phyloP scores from a whole-genome alignment of 208 protist genomes.

The Acanthamoeba royreba region DNA sequence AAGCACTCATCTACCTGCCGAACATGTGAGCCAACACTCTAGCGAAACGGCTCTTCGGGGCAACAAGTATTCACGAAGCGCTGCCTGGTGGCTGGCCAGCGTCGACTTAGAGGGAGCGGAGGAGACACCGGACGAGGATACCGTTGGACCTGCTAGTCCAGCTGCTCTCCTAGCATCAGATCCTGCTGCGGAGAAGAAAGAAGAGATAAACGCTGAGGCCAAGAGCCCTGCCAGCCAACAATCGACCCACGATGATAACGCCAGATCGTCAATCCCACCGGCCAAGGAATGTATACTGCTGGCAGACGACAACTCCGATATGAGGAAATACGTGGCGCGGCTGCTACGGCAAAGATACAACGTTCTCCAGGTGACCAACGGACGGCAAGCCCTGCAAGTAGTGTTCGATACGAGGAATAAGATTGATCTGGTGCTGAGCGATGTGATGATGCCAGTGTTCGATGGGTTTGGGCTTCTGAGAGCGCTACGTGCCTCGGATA shows the following conservation, averaged over 20 bases:
- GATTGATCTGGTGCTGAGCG: conserved; percentile 19
- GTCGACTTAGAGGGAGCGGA: neutral
- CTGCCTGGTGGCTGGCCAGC: neutral
- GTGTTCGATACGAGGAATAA: too few species aligned
- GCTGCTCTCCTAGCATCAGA: too few species aligned
- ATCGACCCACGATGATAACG: neutral
- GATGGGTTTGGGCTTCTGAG: neutral
- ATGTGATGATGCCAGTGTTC: conserved; percentile 38
- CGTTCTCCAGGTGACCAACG: too few species aligned
- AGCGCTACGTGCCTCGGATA: neutral
- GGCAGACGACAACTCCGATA: neutral
- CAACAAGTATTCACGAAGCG: neutral
- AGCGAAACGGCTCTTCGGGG: neutral
- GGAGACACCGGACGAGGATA: too few species aligned
- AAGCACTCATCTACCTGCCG: neutral
- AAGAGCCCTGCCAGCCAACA: too few species aligned
- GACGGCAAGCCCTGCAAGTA: too few species aligned
- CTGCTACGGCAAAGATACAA: too few species aligned
- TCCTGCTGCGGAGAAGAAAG: too few species aligned
- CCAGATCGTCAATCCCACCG: neutral
- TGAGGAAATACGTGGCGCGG: neutral
- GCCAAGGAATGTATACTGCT: neutral
- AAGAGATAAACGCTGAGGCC: too few species aligned
- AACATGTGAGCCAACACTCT: neutral
- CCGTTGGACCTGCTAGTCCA: neutral